Base-by-base conservation (phyloP, 305 asterid species). In the Solanum aculeatissimum region DNA sequence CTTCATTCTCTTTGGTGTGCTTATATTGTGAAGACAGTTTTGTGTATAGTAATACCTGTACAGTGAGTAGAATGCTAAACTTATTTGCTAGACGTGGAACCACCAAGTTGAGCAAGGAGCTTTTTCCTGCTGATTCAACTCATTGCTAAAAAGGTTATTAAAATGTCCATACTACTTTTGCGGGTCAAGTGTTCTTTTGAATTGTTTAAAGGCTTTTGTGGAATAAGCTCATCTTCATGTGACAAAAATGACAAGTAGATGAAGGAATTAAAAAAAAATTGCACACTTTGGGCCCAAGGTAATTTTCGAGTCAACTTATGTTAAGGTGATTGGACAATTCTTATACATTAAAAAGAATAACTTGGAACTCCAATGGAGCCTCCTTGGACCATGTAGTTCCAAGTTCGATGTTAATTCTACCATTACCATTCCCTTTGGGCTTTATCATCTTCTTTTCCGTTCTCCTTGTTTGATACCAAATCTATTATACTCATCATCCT, bases 41-140 rank as follows among this genome's bases (percentile, higher is more conserved):
- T 78, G 83, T 78, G 83, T 78, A 78, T 53, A 54, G 83, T 53
- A 38, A 78, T 78, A 78, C 66, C 27, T 78, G 83, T 54, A 78
- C 49, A 53, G 49, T 40, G 23, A 71, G 54, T 78, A 32, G 68
- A 74, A 23, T 78, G 49, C 68, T 19, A 11, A 32, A 29, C 47
- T 49, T 78, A 53, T 29, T 78, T 78, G 32, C 32, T 77, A 51
- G 82, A 21, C 19, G 47, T 49, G 18, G 8, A 29, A 11, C 47
- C 82, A 78, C 82, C 29, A 51, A 78, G 10, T 53, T 77, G 66
- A 77, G 42, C n/a, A 78, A 11, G 68, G 83, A 54, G 14, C 19
- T 29, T 78, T 6, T 53, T 47, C 65, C 19, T 51, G 29, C 19
- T 42, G 47, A 29, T 78, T 78, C 82, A 32, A 78, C 83, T 15